Evolutionary conservation across 345 rosid species (phyloP), one percentile per base, ranked within the genome.

Genomic region (Lepidium aucheri): DNA sequence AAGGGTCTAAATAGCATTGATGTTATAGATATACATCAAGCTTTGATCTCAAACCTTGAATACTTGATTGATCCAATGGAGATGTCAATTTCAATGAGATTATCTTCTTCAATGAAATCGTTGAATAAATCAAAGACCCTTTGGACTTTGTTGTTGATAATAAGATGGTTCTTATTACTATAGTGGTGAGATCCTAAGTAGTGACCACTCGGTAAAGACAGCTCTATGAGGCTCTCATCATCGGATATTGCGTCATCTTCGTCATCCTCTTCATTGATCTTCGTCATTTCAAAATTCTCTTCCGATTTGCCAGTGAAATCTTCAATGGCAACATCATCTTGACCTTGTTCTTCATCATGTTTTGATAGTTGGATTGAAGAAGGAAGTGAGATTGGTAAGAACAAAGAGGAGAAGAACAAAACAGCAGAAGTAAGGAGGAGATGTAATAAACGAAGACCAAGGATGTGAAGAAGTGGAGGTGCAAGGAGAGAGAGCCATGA

Each of bases 61-160:
- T 83, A 85, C 78, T 84, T 90, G 70, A 85, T 85, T 60, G 87
- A 90, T 42, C 97, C 95, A 65, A 85, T 63, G 12, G 86, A 83
- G 45, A 90, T 81, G 65, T 87, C 97, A 53, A 90, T 90, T 79
- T 90, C 97, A 51, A 87, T 87, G 76, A 87, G 65, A 66, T 84
- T 90, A 15, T 90, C 97, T 61, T 90, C 97, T 60, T 90, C 91
- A 32, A 77, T 80, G 73, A 84, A 61, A 51, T 79, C 83, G 17
- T 76, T 85, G 5, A 46, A 83, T 77, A 54, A 15, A 30, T 59
- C 60, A 60, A 69, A 30, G 39, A 85, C 46, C 13, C 35, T 51
- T 72, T 74, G 63, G 39, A 65, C 8, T 3, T 60, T 60, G 39
- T 70, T 80, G 57, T 68, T 32, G 55, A 58, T 22, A 69, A 7